Conservation (phyloP, 2,329 filamentous ascomycete species). For the Chaetothyriales sp. region DNA sequence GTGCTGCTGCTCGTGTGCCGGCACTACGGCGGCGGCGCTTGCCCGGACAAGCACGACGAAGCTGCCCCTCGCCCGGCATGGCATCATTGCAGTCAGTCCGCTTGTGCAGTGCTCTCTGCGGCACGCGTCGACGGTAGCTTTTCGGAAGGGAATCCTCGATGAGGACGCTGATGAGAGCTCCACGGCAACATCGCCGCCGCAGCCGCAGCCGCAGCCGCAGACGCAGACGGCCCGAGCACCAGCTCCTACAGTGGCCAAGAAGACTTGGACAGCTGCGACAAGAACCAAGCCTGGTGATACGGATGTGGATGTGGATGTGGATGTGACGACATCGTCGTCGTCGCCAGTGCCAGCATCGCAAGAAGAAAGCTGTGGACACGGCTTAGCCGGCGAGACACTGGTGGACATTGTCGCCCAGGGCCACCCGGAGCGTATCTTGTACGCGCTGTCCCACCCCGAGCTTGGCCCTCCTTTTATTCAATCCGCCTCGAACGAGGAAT, state of each 20-base stretch:
- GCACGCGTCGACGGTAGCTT: neutral
- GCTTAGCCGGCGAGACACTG: conserved; percentile 15
- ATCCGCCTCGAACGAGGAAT: conserved; percentile 10
- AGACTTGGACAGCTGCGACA: neutral
- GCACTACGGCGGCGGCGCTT: neutral
- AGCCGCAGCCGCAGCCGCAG: neutral
- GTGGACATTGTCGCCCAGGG: conserved; percentile 18
- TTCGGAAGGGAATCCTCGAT: neutral
- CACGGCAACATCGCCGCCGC: no score
- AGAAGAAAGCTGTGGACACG: neutral
- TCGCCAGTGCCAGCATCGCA: neutral
- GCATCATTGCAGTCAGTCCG: neutral
- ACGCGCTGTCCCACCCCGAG: conserved; percentile 22
- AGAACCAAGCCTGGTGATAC: neutral
- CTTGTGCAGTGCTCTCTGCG: neutral
- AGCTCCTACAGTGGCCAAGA: no score
- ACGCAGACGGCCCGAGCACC: neutral
- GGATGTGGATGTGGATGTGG: neutral
- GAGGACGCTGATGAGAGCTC: neutral
- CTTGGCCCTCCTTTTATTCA: conserved; percentile 16
- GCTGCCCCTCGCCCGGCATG: neutral
- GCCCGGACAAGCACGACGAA: neutral
- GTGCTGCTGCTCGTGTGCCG: neutral
- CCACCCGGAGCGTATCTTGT: conserved; percentile 28
- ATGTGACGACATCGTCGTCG: no score